These are phyloP conservation scores for Nemania abortiva DNA, from an alignment of 2,329 filamentous ascomycete species.

Conservation along the genomic window DNA sequence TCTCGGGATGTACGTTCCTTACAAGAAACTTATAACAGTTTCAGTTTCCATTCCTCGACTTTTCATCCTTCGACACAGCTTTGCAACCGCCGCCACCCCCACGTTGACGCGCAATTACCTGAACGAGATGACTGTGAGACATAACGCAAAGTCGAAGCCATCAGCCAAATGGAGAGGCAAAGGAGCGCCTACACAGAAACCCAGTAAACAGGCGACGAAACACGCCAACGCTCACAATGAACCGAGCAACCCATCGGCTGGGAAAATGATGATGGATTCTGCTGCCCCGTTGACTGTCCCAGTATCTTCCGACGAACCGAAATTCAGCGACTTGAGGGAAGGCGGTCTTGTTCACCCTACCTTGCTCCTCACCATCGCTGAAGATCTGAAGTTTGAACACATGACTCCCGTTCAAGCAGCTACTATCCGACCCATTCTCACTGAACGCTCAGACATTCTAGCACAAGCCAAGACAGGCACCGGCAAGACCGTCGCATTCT, in stretches of 20 bases:
- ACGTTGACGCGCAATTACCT: constrained; percentile 28
- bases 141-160: constrained; percentile 21
- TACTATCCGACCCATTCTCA: constrained; percentile 62
- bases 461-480: constrained; percentile 90
- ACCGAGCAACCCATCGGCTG: constrained; percentile 7
- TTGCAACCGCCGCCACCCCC: constrained; percentile 1
- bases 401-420: constrained; percentile 69
- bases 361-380: constrained; percentile 61
- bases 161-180: constrained; percentile 30
- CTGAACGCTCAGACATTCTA: constrained; percentile 65
- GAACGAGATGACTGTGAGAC: constrained; percentile 22
- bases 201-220: constrained; percentile 7
- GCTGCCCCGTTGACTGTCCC: constrained; percentile 17
- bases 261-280: constrained; percentile 11
- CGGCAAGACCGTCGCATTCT: constrained; percentile 86
- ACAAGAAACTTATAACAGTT: constrained; percentile 7
- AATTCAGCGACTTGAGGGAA: constrained; percentile 29
- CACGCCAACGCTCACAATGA: constrained; percentile 20
- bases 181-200: constrained; percentile 15
- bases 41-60: constrained; percentile 14
- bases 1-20: constrained; percentile 22
- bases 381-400: constrained; percentile 63
- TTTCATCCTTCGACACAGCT: constrained; percentile 23
- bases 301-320: constrained; percentile 15
- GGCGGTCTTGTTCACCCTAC: constrained; percentile 55